Evolutionary conservation across 106 monocot genomes (phyloP), one percentile per base, ranked within the genome.

Genomic region (Platanthera zijinensis): DNA sequence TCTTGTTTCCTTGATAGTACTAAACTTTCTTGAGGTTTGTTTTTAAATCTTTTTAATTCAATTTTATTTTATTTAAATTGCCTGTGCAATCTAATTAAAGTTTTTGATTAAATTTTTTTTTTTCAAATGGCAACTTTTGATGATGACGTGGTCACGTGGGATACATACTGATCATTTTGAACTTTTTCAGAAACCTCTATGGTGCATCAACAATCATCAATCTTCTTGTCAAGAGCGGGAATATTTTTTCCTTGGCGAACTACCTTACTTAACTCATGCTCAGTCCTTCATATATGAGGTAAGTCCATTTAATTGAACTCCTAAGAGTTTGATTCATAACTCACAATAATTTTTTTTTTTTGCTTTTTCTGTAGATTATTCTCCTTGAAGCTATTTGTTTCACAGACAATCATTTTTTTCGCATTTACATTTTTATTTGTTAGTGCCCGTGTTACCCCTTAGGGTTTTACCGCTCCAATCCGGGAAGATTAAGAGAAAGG

Each of bases 1-100:
- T 82, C 86, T 97, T 51, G 86, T 91, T 82, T 91, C 93, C 8
- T 80, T 97, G 59, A 19, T 97, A 61, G 28, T 91, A 7, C 86
- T 97, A 25, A 97, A 88, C 81, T 97, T 97, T 79, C 80, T 97
- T 21, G 97, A 97, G 94, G 94, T 97, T 63, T 83, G 88, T 82
- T 84, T n/a, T 17, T 7, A 61, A 46, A 10, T 28, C 50, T 48
- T 59, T 69, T n/a, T 48, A 14, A 28, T 81, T 69, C 30, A 75
- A 19, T n/a, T 52, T 32, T 2, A 5, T 19, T 48, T 57, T 53
- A 54, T 71, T 32, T 45, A 72, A 72, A 51, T 10, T 9, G 13
- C 21, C 10, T 72, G 10, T 9, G 51, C 22, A 19, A 8, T 51
- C 17, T 19, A 72, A 72, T 17, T 22, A 3, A 70, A 70, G 48